These are phyloP conservation scores for Achaetomiella virescens DNA, from an alignment of 495 filamentous ascomycete species.

Conservation along the genomic window DNA sequence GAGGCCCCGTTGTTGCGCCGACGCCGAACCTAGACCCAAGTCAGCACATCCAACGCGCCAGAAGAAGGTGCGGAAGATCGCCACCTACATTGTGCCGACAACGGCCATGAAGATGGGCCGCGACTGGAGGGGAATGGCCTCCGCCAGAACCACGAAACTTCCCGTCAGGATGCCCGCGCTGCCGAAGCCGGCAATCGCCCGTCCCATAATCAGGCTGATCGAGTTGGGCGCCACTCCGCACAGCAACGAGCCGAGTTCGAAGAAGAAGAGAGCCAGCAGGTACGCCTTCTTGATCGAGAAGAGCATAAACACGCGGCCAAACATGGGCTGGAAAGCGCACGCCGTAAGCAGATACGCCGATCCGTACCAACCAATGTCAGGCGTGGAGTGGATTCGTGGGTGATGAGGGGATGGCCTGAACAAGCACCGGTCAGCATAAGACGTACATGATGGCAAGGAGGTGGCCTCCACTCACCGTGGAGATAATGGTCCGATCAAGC, in stretches of 20 bases:
- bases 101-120: constrained; percentile 40
- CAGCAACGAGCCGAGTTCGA: constrained; percentile 49
- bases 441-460: background rate
- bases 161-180: constrained; percentile 38
- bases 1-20: constrained; percentile 38
- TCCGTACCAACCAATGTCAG: constrained; percentile 53
- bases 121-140: constrained; percentile 39
- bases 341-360: constrained; percentile 47
- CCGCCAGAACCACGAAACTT: constrained; percentile 46
- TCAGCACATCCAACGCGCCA: constrained; percentile 37
- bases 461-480: constrained; percentile 25
- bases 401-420: constrained; percentile 32
- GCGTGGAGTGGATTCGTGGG: constrained; percentile 41
- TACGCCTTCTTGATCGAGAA: constrained; percentile 42
- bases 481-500: constrained; percentile 40
- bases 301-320: constrained; percentile 45
- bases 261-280: constrained; percentile 36
- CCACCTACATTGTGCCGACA: constrained; percentile 24
- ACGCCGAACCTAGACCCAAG: constrained; percentile 24
- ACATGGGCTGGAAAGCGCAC: constrained; percentile 40
- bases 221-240: constrained; percentile 50
- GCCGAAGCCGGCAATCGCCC: constrained; percentile 53
- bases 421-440: constrained; percentile 3
- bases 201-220: constrained; percentile 49
- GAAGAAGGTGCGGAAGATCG: constrained; percentile 8